These are phyloP conservation scores for Erodium maritimum DNA, from an alignment of 345 rosid species.

Conservation along the genomic window DNA sequence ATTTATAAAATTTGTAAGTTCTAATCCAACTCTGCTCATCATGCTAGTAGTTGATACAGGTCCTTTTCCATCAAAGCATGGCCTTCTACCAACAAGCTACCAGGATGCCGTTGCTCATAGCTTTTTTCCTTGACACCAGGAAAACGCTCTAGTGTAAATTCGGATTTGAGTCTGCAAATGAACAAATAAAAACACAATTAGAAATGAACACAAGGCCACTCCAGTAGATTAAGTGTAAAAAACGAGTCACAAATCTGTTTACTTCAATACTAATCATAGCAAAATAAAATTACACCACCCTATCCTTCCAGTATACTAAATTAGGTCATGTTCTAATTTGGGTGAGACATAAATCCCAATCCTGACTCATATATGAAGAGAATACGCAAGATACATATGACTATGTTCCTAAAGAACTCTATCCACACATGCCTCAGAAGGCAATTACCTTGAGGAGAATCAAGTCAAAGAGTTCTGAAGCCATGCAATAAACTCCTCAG, in stretches of 20 bases:
- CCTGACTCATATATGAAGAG: no score
- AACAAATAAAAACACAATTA: background rate
- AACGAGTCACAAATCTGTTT: no score
- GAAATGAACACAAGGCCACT: background rate
- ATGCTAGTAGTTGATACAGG: constrained; percentile 17
- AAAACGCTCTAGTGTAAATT: background rate
- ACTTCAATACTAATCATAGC: no score
- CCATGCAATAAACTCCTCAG: no score
- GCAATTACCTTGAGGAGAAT: constrained; percentile 22
- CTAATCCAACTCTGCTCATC: constrained; percentile 32
- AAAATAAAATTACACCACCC: no score
- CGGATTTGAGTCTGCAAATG: background rate
- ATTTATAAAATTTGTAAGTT: constrained; percentile 30
- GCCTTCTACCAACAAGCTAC: constrained; percentile 6
- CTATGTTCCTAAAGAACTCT: constrained; percentile 6
- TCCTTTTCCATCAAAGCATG: constrained; percentile 20
- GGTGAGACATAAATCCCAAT: no score
- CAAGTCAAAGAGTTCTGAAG: constrained; percentile 10
- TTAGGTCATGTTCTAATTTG: no score
- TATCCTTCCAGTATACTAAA: no score
- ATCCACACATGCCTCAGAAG: constrained; percentile 16
- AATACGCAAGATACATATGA: background rate
- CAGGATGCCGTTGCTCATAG: constrained; percentile 20
- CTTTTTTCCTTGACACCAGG: constrained; percentile 11
- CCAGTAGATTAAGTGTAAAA: no score